These are phyloP conservation scores for Talaromyces funiculosus DNA, from an alignment of 2,329 filamentous ascomycete genomes.

Conservation along the genomic window DNA sequence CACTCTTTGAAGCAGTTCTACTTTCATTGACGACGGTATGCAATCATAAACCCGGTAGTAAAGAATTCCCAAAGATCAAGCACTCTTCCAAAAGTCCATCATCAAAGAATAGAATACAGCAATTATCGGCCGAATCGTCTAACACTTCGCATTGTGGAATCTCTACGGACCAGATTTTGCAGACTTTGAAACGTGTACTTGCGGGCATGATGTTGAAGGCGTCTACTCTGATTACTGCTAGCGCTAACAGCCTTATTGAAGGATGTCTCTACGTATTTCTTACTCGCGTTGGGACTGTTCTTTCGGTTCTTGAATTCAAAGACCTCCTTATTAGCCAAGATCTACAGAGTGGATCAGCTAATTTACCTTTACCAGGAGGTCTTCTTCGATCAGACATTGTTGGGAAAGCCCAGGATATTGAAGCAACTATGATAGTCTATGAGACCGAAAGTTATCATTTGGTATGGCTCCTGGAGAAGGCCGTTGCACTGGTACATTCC, in stretches of 20 bases:
- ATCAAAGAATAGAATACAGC: neutral
- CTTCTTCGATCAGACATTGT: conserved; percentile 17
- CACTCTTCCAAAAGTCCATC: conserved; percentile 4
- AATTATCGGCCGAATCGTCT: neutral
- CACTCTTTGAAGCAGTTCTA: conserved; percentile 28
- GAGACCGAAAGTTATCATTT: conserved; percentile 33
- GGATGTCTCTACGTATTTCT: conserved; percentile 37
- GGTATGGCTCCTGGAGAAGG: conserved; percentile 30
- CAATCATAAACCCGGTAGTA: conserved; percentile 15
- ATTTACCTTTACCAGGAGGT: conserved; percentile 29
- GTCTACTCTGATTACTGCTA: conserved; percentile 21
- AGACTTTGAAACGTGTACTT: conserved; percentile 23
- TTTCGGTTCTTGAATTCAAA: conserved; percentile 37
- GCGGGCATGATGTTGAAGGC: conserved; percentile 28
- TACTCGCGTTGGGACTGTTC: conserved; percentile 34
- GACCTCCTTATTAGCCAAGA: conserved; percentile 26
- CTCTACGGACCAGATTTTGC: conserved; percentile 17
- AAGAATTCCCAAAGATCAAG: neutral
- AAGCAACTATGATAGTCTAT: conserved; percentile 21
- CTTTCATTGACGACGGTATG: conserved; percentile 24
- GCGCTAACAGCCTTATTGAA: conserved; percentile 34
- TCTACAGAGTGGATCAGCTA: conserved; percentile 18
- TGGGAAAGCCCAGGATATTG: conserved; percentile 17
- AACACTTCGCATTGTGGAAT: neutral
- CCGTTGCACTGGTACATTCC: conserved; percentile 21